Conservation (phyloP, 352 stramenopile genomes). For the Blastocystis sp. region DNA sequence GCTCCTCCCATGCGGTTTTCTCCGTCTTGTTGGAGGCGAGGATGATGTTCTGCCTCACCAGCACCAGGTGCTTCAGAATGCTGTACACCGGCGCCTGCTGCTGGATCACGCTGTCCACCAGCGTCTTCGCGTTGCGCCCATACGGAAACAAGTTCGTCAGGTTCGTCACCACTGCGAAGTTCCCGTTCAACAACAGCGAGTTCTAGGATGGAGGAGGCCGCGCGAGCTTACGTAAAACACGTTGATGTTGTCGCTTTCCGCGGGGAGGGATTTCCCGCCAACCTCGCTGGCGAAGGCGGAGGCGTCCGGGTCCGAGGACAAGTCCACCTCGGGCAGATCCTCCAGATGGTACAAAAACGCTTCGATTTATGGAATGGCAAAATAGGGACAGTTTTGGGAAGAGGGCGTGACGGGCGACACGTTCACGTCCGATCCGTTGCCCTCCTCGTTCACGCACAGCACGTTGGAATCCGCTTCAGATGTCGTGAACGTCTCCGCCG, state of each 20-base stretch:
- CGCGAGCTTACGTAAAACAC: not conserved
- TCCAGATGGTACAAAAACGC: conserved; percentile 52
- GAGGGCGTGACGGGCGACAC: not conserved
- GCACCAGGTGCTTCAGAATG: conserved; percentile 5
- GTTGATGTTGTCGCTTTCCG: conserved; percentile 61
- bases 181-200: conserved; percentile 38
- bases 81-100: conserved; percentile 5
- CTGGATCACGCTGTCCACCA: conserved; percentile 57
- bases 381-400: not conserved
- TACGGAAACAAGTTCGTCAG: conserved; percentile 22
- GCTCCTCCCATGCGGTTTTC: conserved; percentile 17
- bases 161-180: conserved; percentile 52
- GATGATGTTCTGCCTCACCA: not conserved
- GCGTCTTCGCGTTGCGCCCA: not conserved
- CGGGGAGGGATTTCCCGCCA: not conserved
- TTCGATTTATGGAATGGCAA: not conserved
- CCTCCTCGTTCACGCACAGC: not conserved
- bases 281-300: not conserved
- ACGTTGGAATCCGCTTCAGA: not conserved
- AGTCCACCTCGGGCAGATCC: conserved; percentile 30
- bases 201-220: not conserved
- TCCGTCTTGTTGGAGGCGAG: conserved; percentile 28
- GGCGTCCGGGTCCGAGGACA: not conserved
- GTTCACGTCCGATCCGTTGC: not conserved
- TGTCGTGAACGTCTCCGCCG: not conserved